Evolutionary conservation across 306 rosid species (phyloP).

Genomic region (Lathyrus sativus): DNA sequence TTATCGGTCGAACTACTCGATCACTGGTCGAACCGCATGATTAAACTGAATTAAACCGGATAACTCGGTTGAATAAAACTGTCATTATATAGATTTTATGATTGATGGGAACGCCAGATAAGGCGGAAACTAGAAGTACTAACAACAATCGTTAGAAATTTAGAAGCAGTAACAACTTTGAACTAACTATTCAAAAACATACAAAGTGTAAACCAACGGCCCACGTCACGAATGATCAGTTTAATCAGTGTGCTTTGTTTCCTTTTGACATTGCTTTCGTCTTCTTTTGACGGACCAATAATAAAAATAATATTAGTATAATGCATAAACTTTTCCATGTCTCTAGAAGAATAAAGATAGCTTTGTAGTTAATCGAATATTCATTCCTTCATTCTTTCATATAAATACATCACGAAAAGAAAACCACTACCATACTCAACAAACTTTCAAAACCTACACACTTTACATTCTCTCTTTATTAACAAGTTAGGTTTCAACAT

Average conservation of each 20-base stretch:
- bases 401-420: conserved; percentile 23
- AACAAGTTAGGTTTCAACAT: not conserved
- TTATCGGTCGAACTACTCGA: too few relatives aligned
- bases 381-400: not conserved
- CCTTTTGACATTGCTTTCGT: conserved; percentile 35
- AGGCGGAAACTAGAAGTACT: too few relatives aligned
- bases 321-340: not conserved
- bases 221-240: conserved; percentile 3
- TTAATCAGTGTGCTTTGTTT: not conserved
- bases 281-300: conserved; percentile 38
- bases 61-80: too few relatives aligned
- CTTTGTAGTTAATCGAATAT: not conserved
- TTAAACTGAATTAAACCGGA: too few relatives aligned
- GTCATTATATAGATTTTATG: too few relatives aligned
- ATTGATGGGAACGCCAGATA: too few relatives aligned
- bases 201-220: not conserved
- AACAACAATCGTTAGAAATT: not conserved
- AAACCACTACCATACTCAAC: conserved; percentile 24
- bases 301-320: not conserved
- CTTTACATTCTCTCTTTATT: not conserved
- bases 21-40: too few relatives aligned
- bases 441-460: not conserved
- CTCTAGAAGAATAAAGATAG: conserved; percentile 35
- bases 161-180: too few relatives aligned
- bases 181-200: not conserved